These are phyloP conservation scores for Nitzschia sp. DNA, from an alignment of 108 stramenopile species.

Conservation along the genomic window DNA sequence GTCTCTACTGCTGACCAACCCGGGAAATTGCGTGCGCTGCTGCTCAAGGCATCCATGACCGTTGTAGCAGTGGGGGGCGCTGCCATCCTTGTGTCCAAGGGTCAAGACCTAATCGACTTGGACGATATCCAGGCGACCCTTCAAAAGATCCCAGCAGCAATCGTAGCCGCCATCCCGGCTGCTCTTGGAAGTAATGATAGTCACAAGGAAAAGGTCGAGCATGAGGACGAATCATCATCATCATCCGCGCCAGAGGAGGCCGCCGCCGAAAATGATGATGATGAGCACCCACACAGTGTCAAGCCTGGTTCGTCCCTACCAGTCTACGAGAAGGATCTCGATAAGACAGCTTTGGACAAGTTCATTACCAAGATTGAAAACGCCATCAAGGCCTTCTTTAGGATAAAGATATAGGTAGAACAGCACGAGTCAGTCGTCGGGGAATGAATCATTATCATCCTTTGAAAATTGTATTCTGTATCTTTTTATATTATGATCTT, in stretches of 20 bases:
- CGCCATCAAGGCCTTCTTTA: slow-evolving; percentile 25
- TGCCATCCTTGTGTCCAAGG: neutral
- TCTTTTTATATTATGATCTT: slow-evolving; percentile 40
- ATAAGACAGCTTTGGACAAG: slow-evolving; percentile 38
- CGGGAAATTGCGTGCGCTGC: neutral
- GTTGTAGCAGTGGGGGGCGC: slow-evolving; percentile 3
- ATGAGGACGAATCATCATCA: neutral
- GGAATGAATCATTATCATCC: too few species aligned
- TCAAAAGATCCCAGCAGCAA: neutral
- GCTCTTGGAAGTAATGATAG: neutral
- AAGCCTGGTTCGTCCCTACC: slow-evolving; percentile 24
- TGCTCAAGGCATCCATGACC: neutral
- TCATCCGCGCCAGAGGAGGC: neutral
- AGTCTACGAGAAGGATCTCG: slow-evolving; percentile 12
- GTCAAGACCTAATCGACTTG: slow-evolving; percentile 3
- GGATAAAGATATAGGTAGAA: slow-evolving; percentile 21
- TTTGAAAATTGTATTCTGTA: neutral
- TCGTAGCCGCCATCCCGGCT: neutral
- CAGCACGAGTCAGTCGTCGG: neutral
- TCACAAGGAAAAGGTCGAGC: neutral
- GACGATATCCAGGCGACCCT: neutral
- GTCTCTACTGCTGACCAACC: neutral
- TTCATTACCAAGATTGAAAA: slow-evolving; percentile 33
- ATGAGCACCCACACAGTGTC: slow-evolving; percentile 28
- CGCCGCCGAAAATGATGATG: neutral